Conservation (phyloP, 1,139 yeast genomes). For the Geotrichum restrictum region DNA sequence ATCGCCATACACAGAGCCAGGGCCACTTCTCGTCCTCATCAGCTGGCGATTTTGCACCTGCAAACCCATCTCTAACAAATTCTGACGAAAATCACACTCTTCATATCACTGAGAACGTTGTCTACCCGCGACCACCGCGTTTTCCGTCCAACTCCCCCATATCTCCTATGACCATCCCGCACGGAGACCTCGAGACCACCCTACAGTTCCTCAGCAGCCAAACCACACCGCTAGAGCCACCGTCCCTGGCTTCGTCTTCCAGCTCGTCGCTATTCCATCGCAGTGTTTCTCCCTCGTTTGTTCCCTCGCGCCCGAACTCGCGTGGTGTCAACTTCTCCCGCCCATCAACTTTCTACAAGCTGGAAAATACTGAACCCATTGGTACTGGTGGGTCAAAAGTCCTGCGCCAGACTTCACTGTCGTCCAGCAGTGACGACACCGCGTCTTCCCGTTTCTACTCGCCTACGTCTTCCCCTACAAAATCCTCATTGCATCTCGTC, state of each 20-base stretch:
- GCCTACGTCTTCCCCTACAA: slow-evolving; percentile 17
- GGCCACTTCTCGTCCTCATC: not conserved
- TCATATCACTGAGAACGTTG: slow-evolving; percentile 2
- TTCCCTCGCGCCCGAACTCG: slow-evolving; percentile 22
- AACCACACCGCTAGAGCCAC: slow-evolving; percentile 4
- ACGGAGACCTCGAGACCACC: not conserved
- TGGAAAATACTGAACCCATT: slow-evolving; percentile 19
- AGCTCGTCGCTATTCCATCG: slow-evolving; percentile 7
- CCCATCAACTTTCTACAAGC: slow-evolving; percentile 29
- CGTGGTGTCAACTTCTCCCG: slow-evolving; percentile 28
- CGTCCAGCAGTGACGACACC: slow-evolving; percentile 9
- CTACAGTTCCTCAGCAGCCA: not conserved
- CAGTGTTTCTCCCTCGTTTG: slow-evolving; percentile 7
- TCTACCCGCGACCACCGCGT: slow-evolving; percentile 2
- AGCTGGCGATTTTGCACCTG: not conserved
- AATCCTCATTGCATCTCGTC: slow-evolving; percentile 8
- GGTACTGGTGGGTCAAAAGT: slow-evolving; percentile 2
- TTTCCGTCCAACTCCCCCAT: not conserved
- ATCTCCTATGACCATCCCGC: not conserved
- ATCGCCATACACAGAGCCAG: slow-evolving; percentile 9
- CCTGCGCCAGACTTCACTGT: slow-evolving; percentile 12
- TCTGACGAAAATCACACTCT: not conserved
- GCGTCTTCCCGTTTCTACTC: slow-evolving; percentile 10
- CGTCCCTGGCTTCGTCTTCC: slow-evolving; percentile 1
- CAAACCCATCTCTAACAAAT: not conserved